Evolutionary conservation across 2,329 filamentous ascomycete species (phyloP).

Genomic region (Penicillium sp.): DNA sequence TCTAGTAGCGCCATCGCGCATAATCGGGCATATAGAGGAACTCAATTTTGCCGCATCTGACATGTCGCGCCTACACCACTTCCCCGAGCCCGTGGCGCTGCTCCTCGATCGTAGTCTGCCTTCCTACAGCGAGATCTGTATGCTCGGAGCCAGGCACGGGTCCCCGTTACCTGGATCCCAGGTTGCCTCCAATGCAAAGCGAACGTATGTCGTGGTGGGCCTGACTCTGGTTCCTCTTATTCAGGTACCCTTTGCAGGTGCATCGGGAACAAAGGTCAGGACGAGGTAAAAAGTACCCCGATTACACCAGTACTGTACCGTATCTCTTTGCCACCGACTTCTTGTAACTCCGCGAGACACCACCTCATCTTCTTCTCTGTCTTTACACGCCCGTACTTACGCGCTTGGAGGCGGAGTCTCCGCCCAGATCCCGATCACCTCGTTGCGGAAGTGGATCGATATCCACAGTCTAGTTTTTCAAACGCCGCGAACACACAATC

Average conservation of each 20-base stretch:
- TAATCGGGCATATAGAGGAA: conserved; percentile 16
- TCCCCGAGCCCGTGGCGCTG: conserved; percentile 19
- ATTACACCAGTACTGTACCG: neutral
- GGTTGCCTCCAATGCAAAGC: conserved; percentile 25
- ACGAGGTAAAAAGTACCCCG: neutral
- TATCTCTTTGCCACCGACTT: neutral
- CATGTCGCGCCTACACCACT: conserved; percentile 11
- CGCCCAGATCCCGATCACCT: neutral
- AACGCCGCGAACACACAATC: neutral
- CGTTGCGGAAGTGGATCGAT: neutral
- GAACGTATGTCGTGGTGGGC: conserved; percentile 7
- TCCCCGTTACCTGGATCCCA: conserved; percentile 21
- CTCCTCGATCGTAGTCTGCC: conserved; percentile 5
- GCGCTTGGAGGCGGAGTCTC: neutral
- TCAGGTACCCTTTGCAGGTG: conserved; percentile 21
- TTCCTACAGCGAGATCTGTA: conserved; percentile 9
- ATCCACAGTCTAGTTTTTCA: neutral
- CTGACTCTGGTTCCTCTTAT: conserved; percentile 8
- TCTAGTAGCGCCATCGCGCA: conserved; percentile 14
- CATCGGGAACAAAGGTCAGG: neutral
- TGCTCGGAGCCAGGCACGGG: neutral
- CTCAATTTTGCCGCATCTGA: conserved; percentile 28
- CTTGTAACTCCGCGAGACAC: neutral
- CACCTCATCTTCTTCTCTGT: neutral
- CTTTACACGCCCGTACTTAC: neutral